These are phyloP conservation scores for Blastobotrys aristatus DNA, from an alignment of 1,139 yeast genomes.

Conservation along the genomic window DNA sequence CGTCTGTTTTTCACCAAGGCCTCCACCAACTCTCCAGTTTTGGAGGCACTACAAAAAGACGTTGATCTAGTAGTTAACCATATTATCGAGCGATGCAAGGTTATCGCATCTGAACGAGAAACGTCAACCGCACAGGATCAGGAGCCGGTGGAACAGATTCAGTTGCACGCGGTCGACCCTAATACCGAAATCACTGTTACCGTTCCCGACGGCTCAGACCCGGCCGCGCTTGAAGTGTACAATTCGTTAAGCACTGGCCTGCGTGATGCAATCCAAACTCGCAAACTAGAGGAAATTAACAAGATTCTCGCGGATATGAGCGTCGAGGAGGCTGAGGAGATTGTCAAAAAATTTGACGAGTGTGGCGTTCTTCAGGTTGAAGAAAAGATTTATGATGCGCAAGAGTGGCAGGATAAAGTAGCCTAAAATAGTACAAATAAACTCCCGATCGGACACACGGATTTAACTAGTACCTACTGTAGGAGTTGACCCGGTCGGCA, in stretches of 20 bases:
- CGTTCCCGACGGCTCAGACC: conserved; percentile 53
- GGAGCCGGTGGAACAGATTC: conserved; percentile 75
- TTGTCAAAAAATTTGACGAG: conserved; percentile 68
- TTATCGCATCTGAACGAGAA: conserved; percentile 47
- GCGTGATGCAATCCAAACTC: conserved; percentile 71
- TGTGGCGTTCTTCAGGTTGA: conserved; percentile 81
- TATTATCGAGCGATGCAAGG: conserved; percentile 66
- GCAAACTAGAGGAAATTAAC: conserved; percentile 72
- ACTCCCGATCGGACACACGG: too few species aligned
- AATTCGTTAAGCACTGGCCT: conserved; percentile 52
- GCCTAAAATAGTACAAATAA: neutral
- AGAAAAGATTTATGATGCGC: conserved; percentile 69
- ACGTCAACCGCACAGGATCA: conserved; percentile 31
- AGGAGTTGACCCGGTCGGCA: too few species aligned
- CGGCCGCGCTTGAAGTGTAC: conserved; percentile 48
- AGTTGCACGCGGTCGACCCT: conserved; percentile 83
- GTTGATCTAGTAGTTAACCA: conserved; percentile 67
- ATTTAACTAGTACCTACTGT: too few species aligned
- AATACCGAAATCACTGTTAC: conserved; percentile 67
- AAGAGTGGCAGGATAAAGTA: conserved; percentile 45
- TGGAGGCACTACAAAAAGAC: conserved; percentile 64
- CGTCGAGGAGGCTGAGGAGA: conserved; percentile 72
- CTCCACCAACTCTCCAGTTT: conserved; percentile 53
- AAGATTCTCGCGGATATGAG: conserved; percentile 73
- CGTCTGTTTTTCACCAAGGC: conserved; percentile 67